phyloP scores from a whole-genome alignment of 768 basidiomycete genomes.

The Peribolospora kevripleyi region DNA sequence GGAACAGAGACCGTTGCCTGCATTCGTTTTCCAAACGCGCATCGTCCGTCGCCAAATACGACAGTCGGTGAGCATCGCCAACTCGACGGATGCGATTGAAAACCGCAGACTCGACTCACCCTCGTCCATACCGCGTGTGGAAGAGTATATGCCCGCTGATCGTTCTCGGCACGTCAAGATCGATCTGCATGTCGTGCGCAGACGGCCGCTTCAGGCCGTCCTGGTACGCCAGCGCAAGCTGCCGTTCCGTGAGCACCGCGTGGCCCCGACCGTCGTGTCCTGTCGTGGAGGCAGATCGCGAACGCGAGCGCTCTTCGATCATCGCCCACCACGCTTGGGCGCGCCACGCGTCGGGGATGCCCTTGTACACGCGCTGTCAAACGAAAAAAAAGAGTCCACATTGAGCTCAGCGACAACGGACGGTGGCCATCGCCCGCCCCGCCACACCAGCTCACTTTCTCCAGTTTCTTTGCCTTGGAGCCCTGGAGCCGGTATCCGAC shows the following conservation, averaged over 20 bases:
- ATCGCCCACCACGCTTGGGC: constrained; percentile 73
- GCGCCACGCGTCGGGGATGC: constrained; percentile 89
- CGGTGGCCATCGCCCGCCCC: not conserved
- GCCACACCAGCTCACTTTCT: constrained; percentile 1
- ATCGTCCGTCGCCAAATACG: not conserved
- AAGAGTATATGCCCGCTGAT: constrained; percentile 88
- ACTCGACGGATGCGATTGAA: not conserved
- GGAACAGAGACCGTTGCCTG: constrained; percentile 84
- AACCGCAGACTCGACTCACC: constrained; percentile 29
- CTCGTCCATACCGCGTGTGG: constrained; percentile 79
- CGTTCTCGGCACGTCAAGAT: constrained; percentile 87
- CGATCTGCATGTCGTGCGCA: constrained; percentile 83
- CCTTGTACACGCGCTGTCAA: constrained; percentile 63
- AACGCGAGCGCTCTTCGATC: constrained; percentile 21
- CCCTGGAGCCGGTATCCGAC: constrained; percentile 43
- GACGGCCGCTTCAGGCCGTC: constrained; percentile 55
- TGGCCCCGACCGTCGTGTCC: constrained; percentile 4
- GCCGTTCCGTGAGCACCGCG: not conserved
- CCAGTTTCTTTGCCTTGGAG: constrained; percentile 40
- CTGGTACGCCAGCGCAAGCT: constrained; percentile 11
- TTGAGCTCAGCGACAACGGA: constrained; percentile 7
- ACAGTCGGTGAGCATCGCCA: not conserved
- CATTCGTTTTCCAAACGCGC: too few relatives aligned
- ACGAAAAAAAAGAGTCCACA: constrained; percentile 9
- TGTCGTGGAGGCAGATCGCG: not conserved